Percentiles rank a stretch among this genome's conserved stretches.
phyloP scores from a whole-genome alignment of 495 filamentous ascomycete genomes.

The Ascobolus immersus region DNA sequence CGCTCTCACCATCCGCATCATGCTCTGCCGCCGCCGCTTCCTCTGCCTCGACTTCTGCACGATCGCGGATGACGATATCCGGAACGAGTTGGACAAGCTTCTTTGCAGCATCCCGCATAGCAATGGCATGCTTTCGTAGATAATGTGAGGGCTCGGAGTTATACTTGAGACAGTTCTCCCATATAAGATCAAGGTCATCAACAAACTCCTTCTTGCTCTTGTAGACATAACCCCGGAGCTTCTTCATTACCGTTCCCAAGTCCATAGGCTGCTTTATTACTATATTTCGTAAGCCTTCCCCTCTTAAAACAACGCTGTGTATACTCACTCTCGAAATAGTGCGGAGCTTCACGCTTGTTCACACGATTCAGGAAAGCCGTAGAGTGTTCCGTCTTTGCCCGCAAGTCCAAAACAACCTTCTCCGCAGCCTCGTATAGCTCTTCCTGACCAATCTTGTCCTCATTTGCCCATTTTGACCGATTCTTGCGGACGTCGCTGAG shows the following conservation, averaged over 20 bases:
- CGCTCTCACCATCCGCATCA: constrained; percentile 66
- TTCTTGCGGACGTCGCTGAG: constrained; percentile 96
- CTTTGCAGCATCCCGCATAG: constrained; percentile 90
- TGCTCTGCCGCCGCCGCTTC: constrained; percentile 55
- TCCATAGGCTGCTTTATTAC: constrained; percentile 98
- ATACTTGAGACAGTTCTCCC: constrained; percentile 86
- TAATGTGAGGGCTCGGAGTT: constrained; percentile 74
- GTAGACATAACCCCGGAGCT: constrained; percentile 64
- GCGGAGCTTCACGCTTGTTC: constrained; percentile 87
- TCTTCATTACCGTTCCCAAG: constrained; percentile 92
- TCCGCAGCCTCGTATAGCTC: constrained; percentile 92
- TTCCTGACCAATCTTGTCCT: constrained; percentile 89
- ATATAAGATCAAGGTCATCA: constrained; percentile 76
- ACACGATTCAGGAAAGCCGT: constrained; percentile 76
- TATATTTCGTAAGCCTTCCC: constrained; percentile 15
- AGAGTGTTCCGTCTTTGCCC: constrained; percentile 89
- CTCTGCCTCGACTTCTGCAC: constrained; percentile 89
- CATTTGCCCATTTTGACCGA: constrained; percentile 93
- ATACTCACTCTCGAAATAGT: constrained; percentile 63
- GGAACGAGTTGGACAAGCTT: constrained; percentile 88
- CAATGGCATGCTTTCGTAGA: constrained; percentile 73
- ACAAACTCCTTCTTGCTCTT: constrained; percentile 92
- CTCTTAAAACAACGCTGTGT: background rate
- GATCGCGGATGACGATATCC: constrained; percentile 64
- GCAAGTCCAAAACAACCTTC: constrained; percentile 85